These are phyloP conservation scores for Ceratobasidium sp. DNA, from an alignment of 1,284 basidiomycete species.

Conservation along the genomic window DNA sequence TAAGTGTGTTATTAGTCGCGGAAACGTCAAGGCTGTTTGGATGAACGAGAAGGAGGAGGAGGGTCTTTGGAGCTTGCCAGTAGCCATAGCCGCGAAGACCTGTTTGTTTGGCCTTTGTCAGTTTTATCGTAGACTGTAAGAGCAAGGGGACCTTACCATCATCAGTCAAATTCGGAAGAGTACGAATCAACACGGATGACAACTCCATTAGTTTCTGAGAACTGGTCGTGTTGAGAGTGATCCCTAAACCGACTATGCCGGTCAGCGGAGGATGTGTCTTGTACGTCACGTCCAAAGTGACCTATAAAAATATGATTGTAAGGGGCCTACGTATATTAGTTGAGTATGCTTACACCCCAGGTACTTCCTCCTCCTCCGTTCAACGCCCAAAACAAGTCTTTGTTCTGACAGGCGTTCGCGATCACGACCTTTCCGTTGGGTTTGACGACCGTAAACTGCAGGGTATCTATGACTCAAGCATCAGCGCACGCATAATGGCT, in stretches of 20 bases:
- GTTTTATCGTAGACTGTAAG: neutral
- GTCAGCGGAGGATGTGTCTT: conserved; percentile 9
- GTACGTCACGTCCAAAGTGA: conserved; percentile 19
- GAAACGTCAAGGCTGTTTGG: neutral
- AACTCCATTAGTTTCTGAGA: neutral
- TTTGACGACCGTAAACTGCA: conserved; percentile 32
- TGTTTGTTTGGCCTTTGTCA: neutral
- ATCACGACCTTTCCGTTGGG: conserved; percentile 30
- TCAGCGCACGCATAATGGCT: neutral
- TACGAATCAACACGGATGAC: neutral
- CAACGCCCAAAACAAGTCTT: conserved; percentile 44
- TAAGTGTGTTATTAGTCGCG: neutral
- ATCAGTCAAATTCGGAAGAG: conserved; percentile 13
- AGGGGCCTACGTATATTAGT: neutral
- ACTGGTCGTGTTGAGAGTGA: neutral
- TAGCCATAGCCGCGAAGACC: neutral
- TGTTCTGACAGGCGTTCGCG: conserved; percentile 35
- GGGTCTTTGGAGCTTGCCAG: neutral
- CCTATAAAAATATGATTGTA: neutral
- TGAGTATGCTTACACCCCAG: conserved; percentile 3
- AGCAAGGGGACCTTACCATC: neutral
- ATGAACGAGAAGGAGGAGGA: neutral
- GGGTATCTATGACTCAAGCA: neutral
- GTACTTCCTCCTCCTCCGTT: conserved; percentile 41
- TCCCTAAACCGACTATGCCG: neutral